These are phyloP conservation scores for Abelmoschus esculentus DNA, from an alignment of 345 rosid species.

Conservation along the genomic window DNA sequence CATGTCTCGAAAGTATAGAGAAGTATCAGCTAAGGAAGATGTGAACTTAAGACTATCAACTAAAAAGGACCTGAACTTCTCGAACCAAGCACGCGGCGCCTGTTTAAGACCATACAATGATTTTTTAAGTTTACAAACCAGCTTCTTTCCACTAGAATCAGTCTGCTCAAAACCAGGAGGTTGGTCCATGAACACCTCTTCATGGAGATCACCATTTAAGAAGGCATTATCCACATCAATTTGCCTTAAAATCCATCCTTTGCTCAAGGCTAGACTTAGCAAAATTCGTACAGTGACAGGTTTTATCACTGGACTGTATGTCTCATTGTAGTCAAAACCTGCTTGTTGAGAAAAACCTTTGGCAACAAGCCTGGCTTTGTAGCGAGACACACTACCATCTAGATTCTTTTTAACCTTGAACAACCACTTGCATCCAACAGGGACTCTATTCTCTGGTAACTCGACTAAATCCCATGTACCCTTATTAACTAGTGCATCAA, in stretches of 20 bases:
- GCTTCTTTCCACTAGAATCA: background rate
- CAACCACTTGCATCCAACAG: background rate
- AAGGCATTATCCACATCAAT: background rate
- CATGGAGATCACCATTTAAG: background rate
- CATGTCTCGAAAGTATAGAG: too few relatives aligned
- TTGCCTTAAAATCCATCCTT: background rate
- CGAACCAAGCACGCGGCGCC: background rate
- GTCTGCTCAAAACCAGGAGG: background rate
- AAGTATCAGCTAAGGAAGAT: too few relatives aligned
- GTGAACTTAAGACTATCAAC: too few relatives aligned
- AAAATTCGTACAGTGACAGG: background rate
- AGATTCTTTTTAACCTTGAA: too few relatives aligned
- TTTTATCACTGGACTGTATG: background rate
- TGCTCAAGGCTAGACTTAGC: fast-evolving
- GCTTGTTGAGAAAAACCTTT: background rate
- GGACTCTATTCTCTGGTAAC: background rate
- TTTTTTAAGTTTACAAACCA: background rate
- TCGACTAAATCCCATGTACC: background rate
- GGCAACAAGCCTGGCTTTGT: background rate
- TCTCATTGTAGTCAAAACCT: background rate
- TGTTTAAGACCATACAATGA: background rate
- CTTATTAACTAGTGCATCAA: background rate
- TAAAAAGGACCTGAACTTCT: too few relatives aligned
- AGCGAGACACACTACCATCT: background rate
- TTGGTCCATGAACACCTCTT: background rate